phyloP scores from a whole-genome alignment of 352 stramenopile species.

The Phytopythium mirpurense region DNA sequence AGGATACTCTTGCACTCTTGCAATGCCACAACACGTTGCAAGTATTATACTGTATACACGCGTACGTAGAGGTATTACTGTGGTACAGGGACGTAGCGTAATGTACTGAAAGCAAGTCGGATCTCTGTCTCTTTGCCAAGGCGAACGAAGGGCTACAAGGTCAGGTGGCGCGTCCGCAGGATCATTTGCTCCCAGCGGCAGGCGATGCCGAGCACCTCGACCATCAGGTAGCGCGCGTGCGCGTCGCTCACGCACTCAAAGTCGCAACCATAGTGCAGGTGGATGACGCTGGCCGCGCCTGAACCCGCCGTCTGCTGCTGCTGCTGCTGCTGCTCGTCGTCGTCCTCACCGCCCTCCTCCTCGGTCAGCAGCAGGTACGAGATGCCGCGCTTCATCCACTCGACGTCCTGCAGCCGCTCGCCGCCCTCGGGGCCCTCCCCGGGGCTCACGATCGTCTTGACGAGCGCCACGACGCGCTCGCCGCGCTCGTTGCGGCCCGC shows the following conservation, averaged over 20 bases:
- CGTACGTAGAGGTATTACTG: too few relatives aligned
- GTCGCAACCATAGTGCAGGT: conserved; percentile 35
- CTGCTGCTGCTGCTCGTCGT: background rate
- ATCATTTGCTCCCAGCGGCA: conserved; percentile 34
- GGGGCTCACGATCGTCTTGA: conserved; percentile 38
- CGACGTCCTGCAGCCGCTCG: conserved; percentile 24
- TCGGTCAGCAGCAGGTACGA: conserved; percentile 37
- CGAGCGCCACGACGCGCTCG: conserved; percentile 30
- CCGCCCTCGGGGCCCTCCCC: conserved; percentile 14
- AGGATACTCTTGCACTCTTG: too few relatives aligned
- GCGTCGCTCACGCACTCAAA: conserved; percentile 38
- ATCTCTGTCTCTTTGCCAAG: too few relatives aligned
- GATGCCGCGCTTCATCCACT: conserved; percentile 43
- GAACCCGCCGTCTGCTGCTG: background rate
- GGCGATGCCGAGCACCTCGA: conserved; percentile 36
- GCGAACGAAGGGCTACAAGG: too few relatives aligned
- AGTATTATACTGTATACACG: too few relatives aligned
- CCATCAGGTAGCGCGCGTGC: conserved; percentile 35
- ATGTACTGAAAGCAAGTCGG: too few relatives aligned
- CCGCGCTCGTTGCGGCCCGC: conserved; percentile 19
- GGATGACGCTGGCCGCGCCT: conserved; percentile 10
- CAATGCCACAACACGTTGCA: too few relatives aligned
- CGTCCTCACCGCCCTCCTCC: conserved; percentile 2
- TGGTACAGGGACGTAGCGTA: too few relatives aligned
- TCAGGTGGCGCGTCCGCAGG: conserved; percentile 23